Evolutionary conservation across 2,329 filamentous ascomycete species (phyloP).

Genomic region (Atkinsonella hypoxylon): DNA sequence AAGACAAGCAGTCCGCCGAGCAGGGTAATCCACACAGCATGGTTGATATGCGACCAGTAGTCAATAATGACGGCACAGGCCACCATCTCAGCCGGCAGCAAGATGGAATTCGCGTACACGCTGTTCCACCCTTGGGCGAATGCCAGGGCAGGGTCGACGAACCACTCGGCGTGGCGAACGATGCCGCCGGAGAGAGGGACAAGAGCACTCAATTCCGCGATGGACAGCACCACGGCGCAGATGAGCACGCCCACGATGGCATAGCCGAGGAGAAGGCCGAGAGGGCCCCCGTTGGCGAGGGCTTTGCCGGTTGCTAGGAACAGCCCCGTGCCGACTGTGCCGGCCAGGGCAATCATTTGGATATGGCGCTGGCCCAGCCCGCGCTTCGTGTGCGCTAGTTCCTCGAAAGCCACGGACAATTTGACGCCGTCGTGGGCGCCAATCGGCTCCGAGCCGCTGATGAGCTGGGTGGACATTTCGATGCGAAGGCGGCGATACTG

Average conservation of each 20-base stretch:
- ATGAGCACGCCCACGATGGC: slow-evolving; percentile 43
- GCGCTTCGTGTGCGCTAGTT: slow-evolving; percentile 2
- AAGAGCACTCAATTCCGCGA: slow-evolving; percentile 47
- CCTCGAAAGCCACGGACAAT: slow-evolving; percentile 4
- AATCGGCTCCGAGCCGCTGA: background rate
- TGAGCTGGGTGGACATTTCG: background rate
- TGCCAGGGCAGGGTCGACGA: slow-evolving; percentile 42
- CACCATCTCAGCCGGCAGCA: slow-evolving; percentile 42
- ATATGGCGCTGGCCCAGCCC: slow-evolving; percentile 26
- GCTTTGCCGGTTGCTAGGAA: slow-evolving; percentile 57
- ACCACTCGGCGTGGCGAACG: slow-evolving; percentile 48
- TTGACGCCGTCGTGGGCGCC: slow-evolving; percentile 1
- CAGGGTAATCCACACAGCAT: slow-evolving; percentile 43
- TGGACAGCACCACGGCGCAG: slow-evolving; percentile 36
- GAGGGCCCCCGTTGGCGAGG: slow-evolving; percentile 48
- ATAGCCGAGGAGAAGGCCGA: slow-evolving; percentile 34
- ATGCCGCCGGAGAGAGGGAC: slow-evolving; percentile 52
- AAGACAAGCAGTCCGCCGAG: slow-evolving; percentile 38
- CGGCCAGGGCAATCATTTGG: slow-evolving; percentile 38
- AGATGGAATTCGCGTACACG: slow-evolving; percentile 34
- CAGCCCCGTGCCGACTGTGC: slow-evolving; percentile 46
- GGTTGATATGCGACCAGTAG: slow-evolving; percentile 29
- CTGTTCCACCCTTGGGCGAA: slow-evolving; percentile 45
- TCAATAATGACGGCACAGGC: slow-evolving; percentile 41
- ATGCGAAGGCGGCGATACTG: too few relatives aligned